Percentiles rank a stretch among this genome's conserved stretches.
Evolutionary conservation across 257 asterid genomes (phyloP).

Genomic region (Capsicum rhomboideum): DNA sequence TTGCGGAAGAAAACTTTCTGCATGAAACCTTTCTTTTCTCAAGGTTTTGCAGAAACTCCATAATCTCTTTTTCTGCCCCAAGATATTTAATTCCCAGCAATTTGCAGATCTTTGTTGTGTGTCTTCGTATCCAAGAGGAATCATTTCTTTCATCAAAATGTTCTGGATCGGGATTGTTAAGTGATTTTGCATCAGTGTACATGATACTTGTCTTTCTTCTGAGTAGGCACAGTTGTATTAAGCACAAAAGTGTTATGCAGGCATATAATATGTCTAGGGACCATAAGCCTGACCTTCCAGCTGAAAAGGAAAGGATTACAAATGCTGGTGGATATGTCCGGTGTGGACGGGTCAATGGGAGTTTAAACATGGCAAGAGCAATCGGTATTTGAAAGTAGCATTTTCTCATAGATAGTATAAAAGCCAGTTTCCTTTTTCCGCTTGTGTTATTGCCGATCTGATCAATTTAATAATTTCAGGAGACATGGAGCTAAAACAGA

Average conservation of each 20-base stretch:
- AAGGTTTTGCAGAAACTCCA: background rate
- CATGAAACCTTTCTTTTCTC: background rate
- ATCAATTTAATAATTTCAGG: constrained; percentile 39
- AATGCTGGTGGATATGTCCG: constrained; percentile 94
- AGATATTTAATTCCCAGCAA: background rate
- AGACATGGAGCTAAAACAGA: constrained; percentile 88
- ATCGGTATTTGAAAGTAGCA: constrained; percentile 40
- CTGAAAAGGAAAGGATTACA: constrained; percentile 71
- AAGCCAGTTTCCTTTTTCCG: background rate
- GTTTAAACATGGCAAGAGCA: constrained; percentile 89
- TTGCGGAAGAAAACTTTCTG: background rate
- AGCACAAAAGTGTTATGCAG: constrained; percentile 24
- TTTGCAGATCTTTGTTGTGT: background rate
- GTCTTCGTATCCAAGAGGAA: background rate
- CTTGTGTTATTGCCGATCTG: background rate
- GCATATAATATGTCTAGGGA: constrained; percentile 77
- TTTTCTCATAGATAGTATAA: constrained; percentile 7
- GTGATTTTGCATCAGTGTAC: background rate
- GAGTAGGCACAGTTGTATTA: background rate
- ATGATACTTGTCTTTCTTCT: background rate
- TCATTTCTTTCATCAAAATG: background rate
- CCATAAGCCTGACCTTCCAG: constrained; percentile 81
- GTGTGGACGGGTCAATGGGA: constrained; percentile 91
- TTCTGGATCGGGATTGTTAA: background rate
- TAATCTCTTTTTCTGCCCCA: background rate